Evolutionary conservation across 805 yeast genomes (phyloP), one percentile per base, ranked within the genome.

Genomic region (Tetrapisispora namnaoensis): DNA sequence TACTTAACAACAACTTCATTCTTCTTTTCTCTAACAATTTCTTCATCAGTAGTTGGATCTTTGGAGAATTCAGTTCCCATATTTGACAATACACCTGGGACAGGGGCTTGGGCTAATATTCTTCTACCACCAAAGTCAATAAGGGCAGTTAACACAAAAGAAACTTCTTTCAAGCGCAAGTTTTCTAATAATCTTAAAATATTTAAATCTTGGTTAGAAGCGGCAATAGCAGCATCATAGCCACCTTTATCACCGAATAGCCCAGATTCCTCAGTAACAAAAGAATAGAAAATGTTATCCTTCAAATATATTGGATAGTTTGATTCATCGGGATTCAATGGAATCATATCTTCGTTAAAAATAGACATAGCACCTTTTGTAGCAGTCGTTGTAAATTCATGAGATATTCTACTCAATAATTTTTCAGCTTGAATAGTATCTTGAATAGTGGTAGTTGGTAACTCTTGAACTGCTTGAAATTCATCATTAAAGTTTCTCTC

Each of bases 51-150:
- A 37, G 68, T 75, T 38, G 66, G 71, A 44, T 73, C 73, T 37
- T 67, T 70, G 42, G 61, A 63, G 28, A 60, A 60, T 37, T 61
- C 65, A 20, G 70, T 63, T 49, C 76, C 74, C 59, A 69, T 58
- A 11, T 70, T 68, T 10, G 66, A 56, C 49, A 70, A 69, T 37
- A 73, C 63, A 51, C 98, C 98, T 16, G 99, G 99, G 41, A 91
- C 95, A 13, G 96, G 96, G 14, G 96, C 86, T 70, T 91, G 98
- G 65, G 95, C 87, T 37, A 91, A 76, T 36, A 91, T 73, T 65
- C 98, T 78, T 59, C 80, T 83, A 52, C 98, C 99, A 61, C 86
- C 80, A 69, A 79, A 91, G 66, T 91, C 98, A 49, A 91, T 86
- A 50, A 89, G 75, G n/a, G 90, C 76, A 4, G 97, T 86, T 57